Percentiles rank a stretch among this genome's conserved stretches.
These are phyloP conservation scores for Stephania yunnanensis DNA, from an alignment of 164 flowering plant genomes.

Conservation along the genomic window DNA sequence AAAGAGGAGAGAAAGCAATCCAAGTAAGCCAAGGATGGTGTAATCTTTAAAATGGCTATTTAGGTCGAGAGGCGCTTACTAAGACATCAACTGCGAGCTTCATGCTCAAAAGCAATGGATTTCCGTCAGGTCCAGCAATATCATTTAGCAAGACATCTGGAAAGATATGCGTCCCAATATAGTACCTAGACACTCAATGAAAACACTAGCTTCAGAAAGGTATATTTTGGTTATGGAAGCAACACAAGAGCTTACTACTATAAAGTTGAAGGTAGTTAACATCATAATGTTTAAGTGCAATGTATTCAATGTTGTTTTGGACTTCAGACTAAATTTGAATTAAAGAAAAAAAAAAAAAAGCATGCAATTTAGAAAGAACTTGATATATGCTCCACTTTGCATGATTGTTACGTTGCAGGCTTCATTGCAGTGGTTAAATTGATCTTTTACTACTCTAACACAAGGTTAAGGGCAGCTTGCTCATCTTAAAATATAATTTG, in stretches of 20 bases:
- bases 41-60: slow-evolving; percentile 1
- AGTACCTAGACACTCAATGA: slow-evolving; percentile 50
- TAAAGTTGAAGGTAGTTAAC: neutral
- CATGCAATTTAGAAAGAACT: neutral
- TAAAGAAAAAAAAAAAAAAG: neutral
- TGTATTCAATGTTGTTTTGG: neutral
- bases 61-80: slow-evolving; percentile 42
- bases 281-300: neutral
- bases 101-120: slow-evolving; percentile 78
- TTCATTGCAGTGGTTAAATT: neutral
- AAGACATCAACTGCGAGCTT: slow-evolving; percentile 92
- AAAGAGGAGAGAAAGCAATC: too few species aligned
- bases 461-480: neutral
- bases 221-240: neutral
- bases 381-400: neutral
- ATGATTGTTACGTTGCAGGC: neutral
- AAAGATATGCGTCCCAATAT: slow-evolving; percentile 63
- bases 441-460: too few species aligned
- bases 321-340: neutral
- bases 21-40: neutral
- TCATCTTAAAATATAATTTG: neutral
- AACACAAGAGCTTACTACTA: neutral
- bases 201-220: neutral
- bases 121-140: slow-evolving; percentile 89
- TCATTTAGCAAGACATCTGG: slow-evolving; percentile 92